Evolutionary conservation across 139 green algal species (phyloP).

Genomic region (Chloropicon primus): DNA sequence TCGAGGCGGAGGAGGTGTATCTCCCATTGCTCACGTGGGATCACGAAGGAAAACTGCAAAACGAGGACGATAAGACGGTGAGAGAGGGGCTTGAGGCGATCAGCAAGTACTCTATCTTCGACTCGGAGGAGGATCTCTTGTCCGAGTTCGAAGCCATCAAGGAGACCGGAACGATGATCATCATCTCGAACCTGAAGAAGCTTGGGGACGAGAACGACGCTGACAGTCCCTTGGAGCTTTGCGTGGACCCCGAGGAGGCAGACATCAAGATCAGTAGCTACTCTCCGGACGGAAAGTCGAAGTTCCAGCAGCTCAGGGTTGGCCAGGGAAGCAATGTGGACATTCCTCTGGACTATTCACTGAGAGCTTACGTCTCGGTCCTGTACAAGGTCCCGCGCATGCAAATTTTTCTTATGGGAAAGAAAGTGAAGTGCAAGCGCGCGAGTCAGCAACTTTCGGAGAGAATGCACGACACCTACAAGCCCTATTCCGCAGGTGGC

Average conservation of each 20-base stretch:
- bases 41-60: not conserved
- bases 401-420: constrained; percentile 12
- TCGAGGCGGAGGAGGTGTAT: constrained; percentile 1
- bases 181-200: constrained; percentile 12
- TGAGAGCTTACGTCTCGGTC: constrained; percentile 28
- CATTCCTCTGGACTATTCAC: constrained; percentile 23
- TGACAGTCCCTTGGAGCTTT: constrained; percentile 7
- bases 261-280: not conserved
- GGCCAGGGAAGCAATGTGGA: constrained; percentile 13
- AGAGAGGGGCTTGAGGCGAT: constrained; percentile 13
- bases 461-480: constrained; percentile 12
- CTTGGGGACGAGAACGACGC: constrained; percentile 12
- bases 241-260: not conserved
- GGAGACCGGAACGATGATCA: constrained; percentile 18
- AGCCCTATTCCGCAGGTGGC: not conserved
- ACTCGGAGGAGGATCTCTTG: constrained; percentile 6
- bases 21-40: constrained; percentile 20
- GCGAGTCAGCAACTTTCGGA: constrained; percentile 2
- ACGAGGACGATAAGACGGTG: not conserved
- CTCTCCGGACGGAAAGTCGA: too few relatives aligned
- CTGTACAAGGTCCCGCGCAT: constrained; percentile 25
- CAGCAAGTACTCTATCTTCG: constrained; percentile 16
- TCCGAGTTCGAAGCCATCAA: constrained; percentile 3
- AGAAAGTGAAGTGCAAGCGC: constrained; percentile 6
- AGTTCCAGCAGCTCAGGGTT: constrained; percentile 9